Base-by-base conservation (phyloP, 2,329 filamentous ascomycete genomes). In the Xylaria sp. region DNA sequence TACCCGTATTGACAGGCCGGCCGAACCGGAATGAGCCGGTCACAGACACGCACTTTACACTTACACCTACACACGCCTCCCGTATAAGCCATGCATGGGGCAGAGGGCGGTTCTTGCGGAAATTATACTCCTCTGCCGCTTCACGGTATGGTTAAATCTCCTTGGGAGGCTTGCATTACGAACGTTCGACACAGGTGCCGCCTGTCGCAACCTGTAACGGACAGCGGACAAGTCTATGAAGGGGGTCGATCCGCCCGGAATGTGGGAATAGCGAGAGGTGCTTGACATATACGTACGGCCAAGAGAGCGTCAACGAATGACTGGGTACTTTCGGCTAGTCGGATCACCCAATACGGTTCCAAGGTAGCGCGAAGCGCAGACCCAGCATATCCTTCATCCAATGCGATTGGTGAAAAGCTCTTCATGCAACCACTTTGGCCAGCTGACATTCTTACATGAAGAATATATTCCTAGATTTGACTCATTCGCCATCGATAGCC, bases 341-440 rank as follows among this genome's bases (percentile, higher is more conserved):
- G 28, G 31, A 40, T 65, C 59, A 53, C 46, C 33, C 53, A 61
- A 66, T 65, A 49, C 56, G 4, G 38, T 63, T 56, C 48, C 44
- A 59, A 20, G 36, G 46, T 49, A 59, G 44, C 15, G 42, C 44
- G 62, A 44, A 56, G 51, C 31, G 53, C 11, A 23, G 63, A 31
- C 53, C 48, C 59, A 33, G 28, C 7, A 49, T 59, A 23, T 51
- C 26, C 48, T 53, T 28, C 54, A 44, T 57, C 20, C 53, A 59
- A 59, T 33, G 46, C 51, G 48, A 57, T 59, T 58, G 56, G 51
- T 56, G 49, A 40, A 57, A 60, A 42, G 49, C 38, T 59, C 58
- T 38, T 62, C 17, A 63, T 69, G 67, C 67, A 66, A 66, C 59
- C 63, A 66, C 63, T 66, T 66, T 44, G 54, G 53, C 63, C 59